Percentiles rank a stretch among this genome's conserved stretches.
Evolutionary conservation across 306 rosid genomes (phyloP).

Genomic region (Begonia peltatifolia): DNA sequence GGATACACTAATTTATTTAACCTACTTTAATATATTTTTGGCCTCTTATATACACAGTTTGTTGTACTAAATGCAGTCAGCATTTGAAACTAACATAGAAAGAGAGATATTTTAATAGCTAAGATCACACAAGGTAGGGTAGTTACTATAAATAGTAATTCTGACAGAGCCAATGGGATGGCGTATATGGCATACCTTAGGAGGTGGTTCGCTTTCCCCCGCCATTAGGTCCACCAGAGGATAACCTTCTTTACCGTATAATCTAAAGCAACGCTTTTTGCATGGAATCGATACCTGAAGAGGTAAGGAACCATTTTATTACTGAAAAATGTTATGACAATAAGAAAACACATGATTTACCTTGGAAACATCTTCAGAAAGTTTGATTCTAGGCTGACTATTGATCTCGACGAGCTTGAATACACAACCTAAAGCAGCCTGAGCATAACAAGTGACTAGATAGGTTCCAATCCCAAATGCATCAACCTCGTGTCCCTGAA

Average conservation of each 20-base stretch:
- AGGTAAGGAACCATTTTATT: not conserved
- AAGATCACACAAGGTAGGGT: no score
- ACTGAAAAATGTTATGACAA: not conserved
- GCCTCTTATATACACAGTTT: no score
- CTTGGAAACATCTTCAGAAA: slow-evolving; percentile 98
- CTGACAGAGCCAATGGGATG: no score
- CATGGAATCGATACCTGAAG: slow-evolving; percentile 93
- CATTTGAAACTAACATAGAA: no score
- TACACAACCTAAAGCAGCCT: slow-evolving; percentile 95
- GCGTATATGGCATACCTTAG: slow-evolving; percentile 44
- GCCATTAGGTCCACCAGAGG: slow-evolving; percentile 91
- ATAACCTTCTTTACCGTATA: slow-evolving; percentile 94
- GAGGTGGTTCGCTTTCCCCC: slow-evolving; percentile 87
- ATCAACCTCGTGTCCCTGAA: slow-evolving; percentile 96
- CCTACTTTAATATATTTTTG: no score
- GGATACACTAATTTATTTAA: no score
- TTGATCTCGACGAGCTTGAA: slow-evolving; percentile 98
- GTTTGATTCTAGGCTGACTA: slow-evolving; percentile 90
- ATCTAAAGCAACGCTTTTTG: slow-evolving; percentile 67
- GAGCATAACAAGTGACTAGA: slow-evolving; percentile 93
- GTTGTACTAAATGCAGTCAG: no score
- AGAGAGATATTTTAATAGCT: no score
- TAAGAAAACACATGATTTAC: slow-evolving; percentile 23
- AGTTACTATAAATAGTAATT: no score
- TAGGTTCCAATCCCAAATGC: slow-evolving; percentile 92